Conservation (phyloP, 495 filamentous ascomycete genomes). For the Hypoxylon rickii region DNA sequence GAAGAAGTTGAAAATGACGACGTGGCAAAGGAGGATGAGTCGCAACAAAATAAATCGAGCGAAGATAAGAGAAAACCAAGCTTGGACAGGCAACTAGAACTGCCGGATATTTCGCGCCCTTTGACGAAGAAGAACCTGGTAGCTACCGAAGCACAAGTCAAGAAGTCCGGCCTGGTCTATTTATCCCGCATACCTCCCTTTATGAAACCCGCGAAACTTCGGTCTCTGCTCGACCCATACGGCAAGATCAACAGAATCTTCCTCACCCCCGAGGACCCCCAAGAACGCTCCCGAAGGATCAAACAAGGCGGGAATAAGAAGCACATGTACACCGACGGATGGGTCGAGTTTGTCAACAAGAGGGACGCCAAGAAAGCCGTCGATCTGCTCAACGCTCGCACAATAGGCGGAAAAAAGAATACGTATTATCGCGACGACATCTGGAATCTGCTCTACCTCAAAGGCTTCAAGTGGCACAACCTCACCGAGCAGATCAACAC, state of each 20-base stretch:
- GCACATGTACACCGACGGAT: slow-evolving; percentile 84
- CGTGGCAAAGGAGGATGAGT: slow-evolving; percentile 29
- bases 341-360: slow-evolving; percentile 86
- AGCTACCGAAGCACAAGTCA: slow-evolving; percentile 59
- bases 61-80: slow-evolving; percentile 15
- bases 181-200: slow-evolving; percentile 91
- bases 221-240: slow-evolving; percentile 74
- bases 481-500: slow-evolving; percentile 71
- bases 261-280: slow-evolving; percentile 76
- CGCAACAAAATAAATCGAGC: slow-evolving; percentile 17
- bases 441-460: slow-evolving; percentile 78
- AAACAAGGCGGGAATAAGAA: slow-evolving; percentile 84
- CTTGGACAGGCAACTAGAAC: slow-evolving; percentile 34
- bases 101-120: slow-evolving; percentile 53
- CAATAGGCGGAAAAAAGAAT: slow-evolving; percentile 85
- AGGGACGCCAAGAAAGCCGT: slow-evolving; percentile 76
- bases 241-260: slow-evolving; percentile 85
- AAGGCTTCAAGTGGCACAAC: slow-evolving; percentile 81
- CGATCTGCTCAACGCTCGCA: slow-evolving; percentile 82
- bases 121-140: slow-evolving; percentile 64
- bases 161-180: slow-evolving; percentile 80
- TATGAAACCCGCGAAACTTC: slow-evolving; percentile 85
- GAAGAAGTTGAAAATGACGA: slow-evolving; percentile 18
- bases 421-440: slow-evolving; percentile 92
- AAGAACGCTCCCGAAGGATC: slow-evolving; percentile 61